Percentiles rank a stretch among this genome's conserved stretches.
Conservation (phyloP, 208 protist genomes). For the Strigomonas culicis region DNA sequence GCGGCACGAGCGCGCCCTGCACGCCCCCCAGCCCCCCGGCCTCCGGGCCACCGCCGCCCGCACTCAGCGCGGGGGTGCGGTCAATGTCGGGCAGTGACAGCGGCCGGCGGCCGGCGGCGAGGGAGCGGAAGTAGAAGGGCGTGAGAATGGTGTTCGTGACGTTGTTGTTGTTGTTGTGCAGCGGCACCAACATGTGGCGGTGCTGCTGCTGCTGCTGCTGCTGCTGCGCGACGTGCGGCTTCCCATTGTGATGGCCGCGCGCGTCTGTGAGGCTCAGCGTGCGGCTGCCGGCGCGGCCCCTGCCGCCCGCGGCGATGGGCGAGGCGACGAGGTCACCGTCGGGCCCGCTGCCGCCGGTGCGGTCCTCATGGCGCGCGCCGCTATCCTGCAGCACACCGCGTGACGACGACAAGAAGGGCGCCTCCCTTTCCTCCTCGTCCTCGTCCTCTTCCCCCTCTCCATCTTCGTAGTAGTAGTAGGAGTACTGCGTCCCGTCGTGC, state of each 20-base stretch:
- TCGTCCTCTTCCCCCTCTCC: too few species aligned
- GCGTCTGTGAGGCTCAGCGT: neutral
- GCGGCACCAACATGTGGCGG: neutral
- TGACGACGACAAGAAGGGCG: neutral
- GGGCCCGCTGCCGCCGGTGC: too few species aligned
- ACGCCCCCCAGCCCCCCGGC: neutral
- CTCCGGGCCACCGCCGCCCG: neutral
- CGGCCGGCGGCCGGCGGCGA: conserved; percentile 2
- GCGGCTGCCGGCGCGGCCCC: neutral
- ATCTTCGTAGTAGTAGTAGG: too few species aligned
- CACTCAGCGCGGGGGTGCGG: neutral
- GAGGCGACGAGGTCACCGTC: neutral
- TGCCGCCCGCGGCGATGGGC: neutral
- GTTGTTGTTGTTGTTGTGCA: neutral
- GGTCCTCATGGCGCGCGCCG: neutral
- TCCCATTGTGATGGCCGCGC: neutral
- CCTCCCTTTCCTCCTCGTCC: neutral
- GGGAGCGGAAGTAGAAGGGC: conserved; percentile 44
- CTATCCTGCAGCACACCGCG: neutral
- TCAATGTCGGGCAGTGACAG: neutral
- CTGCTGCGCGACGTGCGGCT: neutral
- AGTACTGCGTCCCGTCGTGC: too few species aligned
- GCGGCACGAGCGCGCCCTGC: neutral
- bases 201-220: neutral
- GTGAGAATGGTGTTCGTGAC: conserved; percentile 12